phyloP scores from a whole-genome alignment of 202 grass and related monocot species.

The Schoenoplectus tabernaemontani region DNA sequence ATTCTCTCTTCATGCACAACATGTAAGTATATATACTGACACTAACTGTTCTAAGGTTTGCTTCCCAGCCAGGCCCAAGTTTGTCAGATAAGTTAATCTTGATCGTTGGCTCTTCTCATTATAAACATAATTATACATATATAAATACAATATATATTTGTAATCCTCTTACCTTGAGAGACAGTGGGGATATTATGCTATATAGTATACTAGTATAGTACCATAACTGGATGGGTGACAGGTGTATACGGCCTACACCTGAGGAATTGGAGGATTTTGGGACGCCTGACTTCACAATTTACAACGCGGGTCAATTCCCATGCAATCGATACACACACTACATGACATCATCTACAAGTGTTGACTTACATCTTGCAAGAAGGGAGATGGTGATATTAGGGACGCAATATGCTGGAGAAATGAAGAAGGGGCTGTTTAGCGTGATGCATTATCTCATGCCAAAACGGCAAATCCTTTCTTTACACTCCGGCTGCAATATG shows the following conservation, averaged over 20 bases:
- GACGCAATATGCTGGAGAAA: constrained; percentile 99
- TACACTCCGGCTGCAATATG: constrained; percentile 99
- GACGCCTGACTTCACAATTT: constrained; percentile 99
- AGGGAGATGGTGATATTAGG: constrained; percentile 99
- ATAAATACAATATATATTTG: constrained; percentile 10
- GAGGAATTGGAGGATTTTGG: constrained; percentile 98
- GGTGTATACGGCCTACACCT: constrained; percentile 88
- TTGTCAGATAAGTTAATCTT: constrained; percentile 69
- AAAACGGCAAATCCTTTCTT: constrained; percentile 80
- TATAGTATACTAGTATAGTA: constrained; percentile 40
- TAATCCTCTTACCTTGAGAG: constrained; percentile 33
- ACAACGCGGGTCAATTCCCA: constrained; percentile 98
- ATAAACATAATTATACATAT: constrained; percentile 8
- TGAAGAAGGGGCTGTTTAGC: constrained; percentile 99
- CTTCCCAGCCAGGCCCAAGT: constrained; percentile 23
- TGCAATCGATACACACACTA: constrained; percentile 99
- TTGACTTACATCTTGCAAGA: constrained; percentile 90
- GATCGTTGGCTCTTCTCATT: constrained; percentile 31
- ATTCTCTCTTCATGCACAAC: constrained; percentile 99
- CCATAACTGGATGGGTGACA: constrained; percentile 64
- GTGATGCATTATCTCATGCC: constrained; percentile 99
- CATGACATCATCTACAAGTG: constrained; percentile 96
- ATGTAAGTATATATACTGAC: constrained; percentile 61
- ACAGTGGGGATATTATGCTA: constrained; percentile 33
- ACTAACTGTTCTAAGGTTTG: constrained; percentile 10